These are phyloP conservation scores for Cymodocea nodosa DNA, from an alignment of 116 monocot genomes.

Conservation along the genomic window DNA sequence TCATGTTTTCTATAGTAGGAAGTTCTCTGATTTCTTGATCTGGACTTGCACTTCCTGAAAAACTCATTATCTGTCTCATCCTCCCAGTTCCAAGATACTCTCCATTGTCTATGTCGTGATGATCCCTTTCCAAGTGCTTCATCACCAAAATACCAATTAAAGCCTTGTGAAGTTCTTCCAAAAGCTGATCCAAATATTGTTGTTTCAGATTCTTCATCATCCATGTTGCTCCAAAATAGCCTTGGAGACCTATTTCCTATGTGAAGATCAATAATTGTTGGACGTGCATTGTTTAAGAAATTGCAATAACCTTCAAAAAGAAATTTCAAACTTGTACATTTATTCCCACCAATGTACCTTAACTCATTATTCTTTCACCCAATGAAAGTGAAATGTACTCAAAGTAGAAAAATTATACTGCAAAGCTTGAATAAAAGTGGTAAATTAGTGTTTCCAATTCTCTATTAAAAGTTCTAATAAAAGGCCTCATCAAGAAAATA, in stretches of 20 bases:
- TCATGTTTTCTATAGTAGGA: constrained; percentile 42
- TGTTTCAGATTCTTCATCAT: constrained; percentile 57
- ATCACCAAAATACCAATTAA: constrained; percentile 45
- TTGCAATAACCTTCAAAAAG: no score
- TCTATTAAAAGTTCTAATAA: no score
- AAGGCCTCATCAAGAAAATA: no score
- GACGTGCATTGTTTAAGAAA: no score
- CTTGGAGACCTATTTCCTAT: constrained; percentile 30
- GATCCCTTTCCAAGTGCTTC: constrained; percentile 18
- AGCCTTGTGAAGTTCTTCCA: constrained; percentile 17
- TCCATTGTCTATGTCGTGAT: constrained; percentile 6
- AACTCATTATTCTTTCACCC: no score
- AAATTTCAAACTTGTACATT: no score
- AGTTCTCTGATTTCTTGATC: constrained; percentile 5
- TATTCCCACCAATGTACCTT: no score
- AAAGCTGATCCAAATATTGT: constrained; percentile 48
- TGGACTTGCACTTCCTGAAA: constrained; percentile 8
- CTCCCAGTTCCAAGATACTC: constrained; percentile 4
- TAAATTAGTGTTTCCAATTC: no score
- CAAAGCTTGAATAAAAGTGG: no score
- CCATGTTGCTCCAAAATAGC: constrained; percentile 45
- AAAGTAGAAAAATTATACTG: no score
- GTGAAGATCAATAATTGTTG: neutral
- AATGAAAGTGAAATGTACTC: no score
- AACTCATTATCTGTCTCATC: neutral